These are phyloP conservation scores for Apiospora malaysiana DNA, from an alignment of 2,329 filamentous ascomycete species.

Conservation along the genomic window DNA sequence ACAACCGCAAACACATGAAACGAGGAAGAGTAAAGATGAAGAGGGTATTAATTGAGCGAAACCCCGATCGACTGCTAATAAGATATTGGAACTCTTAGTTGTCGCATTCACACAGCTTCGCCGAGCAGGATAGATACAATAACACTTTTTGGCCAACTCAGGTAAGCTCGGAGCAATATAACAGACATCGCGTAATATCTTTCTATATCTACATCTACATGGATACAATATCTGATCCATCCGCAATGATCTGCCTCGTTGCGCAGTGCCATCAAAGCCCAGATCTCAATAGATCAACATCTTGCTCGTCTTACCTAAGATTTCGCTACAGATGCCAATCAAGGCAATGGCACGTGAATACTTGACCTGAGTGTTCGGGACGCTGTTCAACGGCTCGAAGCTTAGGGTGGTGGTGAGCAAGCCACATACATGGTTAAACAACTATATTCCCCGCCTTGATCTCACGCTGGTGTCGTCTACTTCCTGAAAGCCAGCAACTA, in stretches of 20 bases:
- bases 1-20: background rate
- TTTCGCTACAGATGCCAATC: background rate
- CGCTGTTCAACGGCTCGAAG: background rate
- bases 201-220: too few species aligned
- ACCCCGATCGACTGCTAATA: too few species aligned
- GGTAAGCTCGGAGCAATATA: too few species aligned
- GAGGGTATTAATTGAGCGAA: too few species aligned
- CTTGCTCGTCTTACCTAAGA: too few species aligned
- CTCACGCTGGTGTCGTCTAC: background rate
- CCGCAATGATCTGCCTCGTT: background rate
- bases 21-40: too few species aligned
- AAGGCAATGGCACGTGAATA: background rate
- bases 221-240: too few species aligned
- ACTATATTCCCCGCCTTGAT: background rate
- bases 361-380: background rate
- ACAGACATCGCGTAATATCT: too few species aligned
- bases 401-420: background rate
- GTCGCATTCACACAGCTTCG: too few species aligned
- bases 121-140: too few species aligned
- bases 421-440: background rate
- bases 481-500: background rate
- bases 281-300: background rate
- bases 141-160: too few species aligned
- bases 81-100: too few species aligned
- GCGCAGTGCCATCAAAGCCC: background rate